A percentile compares a stretch with the other conserved stretches of the same genome.
Conservation (phyloP, 495 filamentous ascomycete species). For the Aspergillus haitiensis region DNA sequence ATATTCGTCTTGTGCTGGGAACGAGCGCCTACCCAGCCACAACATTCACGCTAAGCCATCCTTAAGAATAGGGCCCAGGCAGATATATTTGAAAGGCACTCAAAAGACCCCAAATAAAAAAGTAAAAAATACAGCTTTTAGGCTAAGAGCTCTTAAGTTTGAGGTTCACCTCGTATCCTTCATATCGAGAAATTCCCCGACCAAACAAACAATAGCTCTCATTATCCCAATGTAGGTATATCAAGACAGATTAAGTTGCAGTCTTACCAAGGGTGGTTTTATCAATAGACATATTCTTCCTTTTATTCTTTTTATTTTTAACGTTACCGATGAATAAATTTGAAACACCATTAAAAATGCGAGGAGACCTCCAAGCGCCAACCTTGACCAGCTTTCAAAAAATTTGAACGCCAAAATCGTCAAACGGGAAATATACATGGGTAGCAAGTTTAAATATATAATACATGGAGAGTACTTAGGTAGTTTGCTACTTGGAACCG, state of each 20-base stretch:
- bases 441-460: background rate
- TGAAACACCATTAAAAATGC: background rate
- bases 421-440: background rate
- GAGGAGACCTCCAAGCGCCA: slow-evolving; percentile 10
- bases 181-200: background rate
- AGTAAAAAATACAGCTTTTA: background rate
- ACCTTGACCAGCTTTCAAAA: slow-evolving; percentile 11
- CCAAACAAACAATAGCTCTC: background rate
- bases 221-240: background rate
- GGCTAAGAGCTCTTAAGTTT: background rate
- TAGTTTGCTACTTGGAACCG: background rate
- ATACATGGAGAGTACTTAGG: background rate
- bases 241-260: background rate
- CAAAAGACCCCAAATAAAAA: background rate
- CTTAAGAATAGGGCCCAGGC: background rate
- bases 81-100: background rate
- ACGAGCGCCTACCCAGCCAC: background rate
- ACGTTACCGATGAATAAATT: background rate
- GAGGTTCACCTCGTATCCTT: background rate
- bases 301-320: too few species aligned
- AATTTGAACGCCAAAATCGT: slow-evolving; percentile 13
- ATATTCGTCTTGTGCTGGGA: background rate
- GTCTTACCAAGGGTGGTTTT: background rate
- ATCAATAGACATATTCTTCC: too few species aligned
- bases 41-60: background rate